Evolutionary conservation across 1,284 basidiomycete genomes (phyloP).

Genomic region (Acaromyces ingoldii): DNA sequence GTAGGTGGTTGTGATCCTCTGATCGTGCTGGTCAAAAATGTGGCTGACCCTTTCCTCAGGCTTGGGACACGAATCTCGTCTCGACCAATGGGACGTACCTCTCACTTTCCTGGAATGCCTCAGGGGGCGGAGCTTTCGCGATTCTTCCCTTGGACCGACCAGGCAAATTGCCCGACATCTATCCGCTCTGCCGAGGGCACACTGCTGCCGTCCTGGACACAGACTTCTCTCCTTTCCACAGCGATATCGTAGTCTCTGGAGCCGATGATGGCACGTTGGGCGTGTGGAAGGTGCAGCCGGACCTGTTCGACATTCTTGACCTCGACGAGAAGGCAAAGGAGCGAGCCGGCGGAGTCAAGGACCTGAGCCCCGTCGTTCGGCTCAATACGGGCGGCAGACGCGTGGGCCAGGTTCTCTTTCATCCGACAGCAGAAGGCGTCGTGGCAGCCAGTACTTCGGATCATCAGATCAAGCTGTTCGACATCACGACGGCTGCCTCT

Average conservation of each 20-base stretch:
- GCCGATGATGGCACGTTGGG: slow-evolving; percentile 90
- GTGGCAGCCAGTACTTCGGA: slow-evolving; percentile 84
- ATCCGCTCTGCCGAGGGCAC: slow-evolving; percentile 81
- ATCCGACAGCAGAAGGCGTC: slow-evolving; percentile 82
- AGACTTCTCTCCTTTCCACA: slow-evolving; percentile 92
- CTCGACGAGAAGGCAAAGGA: slow-evolving; percentile 40
- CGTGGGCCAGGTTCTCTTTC: slow-evolving; percentile 89
- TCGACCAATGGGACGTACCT: slow-evolving; percentile 68
- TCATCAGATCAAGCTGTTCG: slow-evolving; percentile 84
- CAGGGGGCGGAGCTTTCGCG: slow-evolving; percentile 91
- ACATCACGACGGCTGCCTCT: slow-evolving; percentile 50
- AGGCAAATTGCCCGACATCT: slow-evolving; percentile 75
- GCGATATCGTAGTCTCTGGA: slow-evolving; percentile 78
- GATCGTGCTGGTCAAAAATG: slow-evolving; percentile 6
- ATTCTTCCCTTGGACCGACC: slow-evolving; percentile 66
- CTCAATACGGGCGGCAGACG: slow-evolving; percentile 62
- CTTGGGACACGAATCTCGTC: slow-evolving; percentile 95
- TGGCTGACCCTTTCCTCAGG: slow-evolving; percentile 61
- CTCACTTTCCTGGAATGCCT: slow-evolving; percentile 86
- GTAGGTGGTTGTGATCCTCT: slow-evolving; percentile 13
- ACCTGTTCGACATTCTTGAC: slow-evolving; percentile 56
- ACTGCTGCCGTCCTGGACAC: slow-evolving; percentile 87
- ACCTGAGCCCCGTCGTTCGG: slow-evolving; percentile 68
- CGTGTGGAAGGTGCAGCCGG: slow-evolving; percentile 78
- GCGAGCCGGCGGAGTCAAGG: slow-evolving; percentile 57